Evolutionary conservation across 2,329 filamentous ascomycete species (phyloP).

Genomic region (Eutypella sp.): DNA sequence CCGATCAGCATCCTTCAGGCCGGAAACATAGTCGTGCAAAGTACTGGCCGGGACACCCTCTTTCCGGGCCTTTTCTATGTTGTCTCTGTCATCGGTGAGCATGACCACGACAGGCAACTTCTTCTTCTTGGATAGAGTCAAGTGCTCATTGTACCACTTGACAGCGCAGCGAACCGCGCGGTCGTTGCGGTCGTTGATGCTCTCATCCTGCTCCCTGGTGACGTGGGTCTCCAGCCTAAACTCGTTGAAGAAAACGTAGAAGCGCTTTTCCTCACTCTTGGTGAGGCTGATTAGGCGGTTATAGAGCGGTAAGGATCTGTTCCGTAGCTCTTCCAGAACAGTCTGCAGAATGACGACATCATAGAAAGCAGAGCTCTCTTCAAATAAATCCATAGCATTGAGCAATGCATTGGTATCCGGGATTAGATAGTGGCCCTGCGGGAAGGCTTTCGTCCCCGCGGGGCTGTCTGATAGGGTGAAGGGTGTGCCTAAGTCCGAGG

Average conservation of each 20-base stretch:
- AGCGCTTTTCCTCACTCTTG: constrained; percentile 93
- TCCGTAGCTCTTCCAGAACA: constrained; percentile 91
- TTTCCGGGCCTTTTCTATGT: constrained; percentile 72
- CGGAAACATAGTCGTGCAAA: constrained; percentile 72
- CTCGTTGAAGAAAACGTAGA: constrained; percentile 99
- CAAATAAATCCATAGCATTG: constrained; percentile 95
- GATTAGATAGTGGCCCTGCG: constrained; percentile 86
- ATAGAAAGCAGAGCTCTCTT: constrained; percentile 85
- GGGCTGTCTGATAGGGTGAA: constrained; percentile 88
- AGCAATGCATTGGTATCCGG: constrained; percentile 95
- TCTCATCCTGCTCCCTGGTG: constrained; percentile 67
- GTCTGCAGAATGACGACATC: constrained; percentile 97
- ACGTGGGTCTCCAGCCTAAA: constrained; percentile 92
- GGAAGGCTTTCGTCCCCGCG: constrained; percentile 74
- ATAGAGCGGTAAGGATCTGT: constrained; percentile 89
- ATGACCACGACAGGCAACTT: constrained; percentile 76
- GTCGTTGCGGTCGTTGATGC: constrained; percentile 95
- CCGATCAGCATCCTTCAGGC: constrained; percentile 76
- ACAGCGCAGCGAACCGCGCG: constrained; percentile 81
- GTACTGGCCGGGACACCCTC: constrained; percentile 68
- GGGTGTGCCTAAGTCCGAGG: constrained; percentile 54
- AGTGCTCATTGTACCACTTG: constrained; percentile 84
- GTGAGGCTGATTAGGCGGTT: constrained; percentile 87
- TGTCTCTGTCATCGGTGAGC: constrained; percentile 89
- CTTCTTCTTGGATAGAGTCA: constrained; percentile 56